phyloP scores from a whole-genome alignment of 768 basidiomycete genomes.

The Calocybe cyanea region DNA sequence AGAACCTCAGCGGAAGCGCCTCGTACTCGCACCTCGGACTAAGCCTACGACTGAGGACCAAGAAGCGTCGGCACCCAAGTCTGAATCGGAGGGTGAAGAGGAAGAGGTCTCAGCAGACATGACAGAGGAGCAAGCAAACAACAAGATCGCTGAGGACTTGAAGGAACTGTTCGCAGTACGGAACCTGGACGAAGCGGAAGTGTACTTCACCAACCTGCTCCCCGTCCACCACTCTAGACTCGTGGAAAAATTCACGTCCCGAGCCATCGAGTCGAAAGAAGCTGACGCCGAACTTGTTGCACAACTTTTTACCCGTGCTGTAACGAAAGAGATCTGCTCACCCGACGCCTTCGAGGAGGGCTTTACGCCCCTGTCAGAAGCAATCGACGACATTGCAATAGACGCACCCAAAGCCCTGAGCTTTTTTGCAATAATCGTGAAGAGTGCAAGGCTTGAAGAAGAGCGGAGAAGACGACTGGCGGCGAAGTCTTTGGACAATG shows the following conservation, averaged over 20 bases:
- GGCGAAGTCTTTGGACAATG: constrained; percentile 56
- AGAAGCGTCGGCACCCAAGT: constrained; percentile 26
- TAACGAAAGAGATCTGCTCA: constrained; percentile 57
- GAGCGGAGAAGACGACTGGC: constrained; percentile 54
- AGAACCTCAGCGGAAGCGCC: constrained; percentile 63
- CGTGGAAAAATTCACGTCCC: constrained; percentile 70
- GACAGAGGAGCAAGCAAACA: constrained; percentile 62
- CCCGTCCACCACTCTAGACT: constrained; percentile 58
- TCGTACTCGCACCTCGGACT: constrained; percentile 78
- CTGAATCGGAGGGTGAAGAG: constrained; percentile 44
- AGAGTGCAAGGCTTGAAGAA: constrained; percentile 63
- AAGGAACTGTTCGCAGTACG: constrained; percentile 88
- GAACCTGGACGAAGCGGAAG: constrained; percentile 82
- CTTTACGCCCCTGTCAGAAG: constrained; percentile 63
- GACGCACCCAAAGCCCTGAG: constrained; percentile 86
- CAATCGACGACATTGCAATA: constrained; percentile 84
- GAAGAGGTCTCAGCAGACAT: constrained; percentile 50
- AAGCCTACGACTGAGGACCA: constrained; percentile 45
- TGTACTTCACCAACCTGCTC: constrained; percentile 77
- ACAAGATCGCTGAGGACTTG: constrained; percentile 75
- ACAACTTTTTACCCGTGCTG: constrained; percentile 64
- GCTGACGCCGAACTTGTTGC: constrained; percentile 75
- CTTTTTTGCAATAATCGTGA: constrained; percentile 72
- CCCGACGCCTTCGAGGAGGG: constrained; percentile 69
- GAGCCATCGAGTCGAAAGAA: constrained; percentile 79